Base-by-base conservation (phyloP, 2,329 filamentous ascomycete genomes). In the Amauroascus verrucosus region DNA sequence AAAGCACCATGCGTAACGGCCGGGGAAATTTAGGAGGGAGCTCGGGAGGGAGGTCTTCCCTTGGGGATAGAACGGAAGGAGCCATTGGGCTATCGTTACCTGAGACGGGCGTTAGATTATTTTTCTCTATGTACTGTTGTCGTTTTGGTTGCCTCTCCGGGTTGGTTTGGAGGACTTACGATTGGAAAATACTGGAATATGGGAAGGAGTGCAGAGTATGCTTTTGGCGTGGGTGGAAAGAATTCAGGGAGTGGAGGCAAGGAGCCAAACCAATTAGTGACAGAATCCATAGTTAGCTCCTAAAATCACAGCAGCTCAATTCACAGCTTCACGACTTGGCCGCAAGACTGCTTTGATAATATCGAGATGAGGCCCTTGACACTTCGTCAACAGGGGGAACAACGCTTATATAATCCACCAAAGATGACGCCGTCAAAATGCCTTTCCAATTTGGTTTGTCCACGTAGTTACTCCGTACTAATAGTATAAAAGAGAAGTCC, bases 21-120 rank as follows among this genome's bases (percentile, higher is more conserved):
- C 93, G 1, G 90, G 87, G n/a, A 97, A 70, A 71, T 98, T 98
- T 66, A 93, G 75, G 11, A 72, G 72, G 62, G 85, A 89, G 47
- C 59, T 61, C 22, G 62, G 58, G 16, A 82, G 77, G 2, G 88
- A 95, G 2, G 90, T 95, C 72, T 97, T 97, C 67, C 93, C 93
- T 75, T 91, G 88, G 48, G 87, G 87, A 68, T 96, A 93, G 78
- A 81, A 95, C 53, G 81, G 78, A n/a, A 77, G 72, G 53, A 83
- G 55, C 84, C 85, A 94, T 80, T 95, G 89, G 20, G 80, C 49
- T 1, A 81, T 78, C 0, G 83, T 83, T 58, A 88, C 64, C 88
- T 95, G 18, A 30, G 26, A 22, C n/a, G 14, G 11, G 14, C 44
- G 48, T 48, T 40, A 51, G 30, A 28, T 30, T 41, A 2, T 11